Conservation (phyloP, 768 basidiomycete genomes). For the Amanita rubescens region DNA sequence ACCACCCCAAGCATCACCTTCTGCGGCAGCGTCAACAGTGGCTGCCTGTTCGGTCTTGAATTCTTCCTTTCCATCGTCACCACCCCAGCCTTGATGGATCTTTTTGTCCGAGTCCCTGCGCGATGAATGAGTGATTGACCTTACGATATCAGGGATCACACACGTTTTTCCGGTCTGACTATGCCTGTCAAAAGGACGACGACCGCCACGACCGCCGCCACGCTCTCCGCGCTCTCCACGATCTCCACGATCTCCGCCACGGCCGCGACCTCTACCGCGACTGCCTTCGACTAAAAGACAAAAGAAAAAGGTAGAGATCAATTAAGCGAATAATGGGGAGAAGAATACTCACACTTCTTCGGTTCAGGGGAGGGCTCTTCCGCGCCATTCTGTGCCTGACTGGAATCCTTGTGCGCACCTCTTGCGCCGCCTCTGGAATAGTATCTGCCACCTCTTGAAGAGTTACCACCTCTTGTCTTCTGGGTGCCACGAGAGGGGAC, state of each 20-base stretch:
- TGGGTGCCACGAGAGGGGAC: constrained; percentile 35
- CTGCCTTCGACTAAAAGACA: constrained; percentile 35
- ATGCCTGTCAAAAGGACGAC: constrained; percentile 80
- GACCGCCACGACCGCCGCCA: constrained; percentile 42
- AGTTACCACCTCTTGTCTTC: constrained; percentile 49
- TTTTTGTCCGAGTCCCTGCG: constrained; percentile 90
- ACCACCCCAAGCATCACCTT: constrained; percentile 42
- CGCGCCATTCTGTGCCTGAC: constrained; percentile 16
- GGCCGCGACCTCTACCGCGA: constrained; percentile 36
- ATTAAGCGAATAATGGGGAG: not conserved
- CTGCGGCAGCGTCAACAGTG: constrained; percentile 57
- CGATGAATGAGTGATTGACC: constrained; percentile 8
- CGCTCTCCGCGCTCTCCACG: constrained; percentile 21
- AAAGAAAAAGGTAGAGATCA: constrained; percentile 4
- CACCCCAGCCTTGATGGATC: constrained; percentile 92
- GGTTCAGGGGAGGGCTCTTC: constrained; percentile 23
- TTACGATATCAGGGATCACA: constrained; percentile 20
- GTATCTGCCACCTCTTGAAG: constrained; percentile 60
- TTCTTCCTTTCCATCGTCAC: constrained; percentile 80
- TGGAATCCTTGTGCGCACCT: constrained; percentile 24
- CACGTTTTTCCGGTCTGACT: constrained; percentile 80
- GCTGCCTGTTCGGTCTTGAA: constrained; percentile 76
- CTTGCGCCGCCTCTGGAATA: constrained; percentile 46
- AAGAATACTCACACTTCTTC: constrained; percentile 28
- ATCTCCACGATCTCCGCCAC: constrained; percentile 45